phyloP scores from a whole-genome alignment of 2,329 filamentous ascomycete genomes.

The Claviceps fusiformis region DNA sequence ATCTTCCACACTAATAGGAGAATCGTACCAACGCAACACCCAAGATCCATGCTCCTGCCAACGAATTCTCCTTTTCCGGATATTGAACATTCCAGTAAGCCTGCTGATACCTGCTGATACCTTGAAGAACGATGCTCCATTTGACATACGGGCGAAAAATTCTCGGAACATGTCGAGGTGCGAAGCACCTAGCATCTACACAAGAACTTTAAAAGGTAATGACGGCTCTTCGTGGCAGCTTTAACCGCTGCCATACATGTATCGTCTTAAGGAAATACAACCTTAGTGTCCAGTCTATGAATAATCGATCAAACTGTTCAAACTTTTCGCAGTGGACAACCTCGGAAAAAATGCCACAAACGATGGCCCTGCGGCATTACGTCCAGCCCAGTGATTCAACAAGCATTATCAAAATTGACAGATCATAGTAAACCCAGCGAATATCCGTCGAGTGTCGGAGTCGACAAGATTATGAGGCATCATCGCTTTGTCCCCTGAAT shows the following conservation, averaged over 20 bases:
- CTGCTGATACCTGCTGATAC: not conserved
- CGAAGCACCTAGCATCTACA: not conserved
- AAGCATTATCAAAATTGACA: not conserved
- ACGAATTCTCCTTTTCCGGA: not conserved
- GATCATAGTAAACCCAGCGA: not conserved
- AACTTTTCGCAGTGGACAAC: not conserved
- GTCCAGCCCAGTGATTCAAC: not conserved
- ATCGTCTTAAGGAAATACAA: not conserved
- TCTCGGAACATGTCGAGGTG: not conserved
- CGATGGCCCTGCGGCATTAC: not conserved
- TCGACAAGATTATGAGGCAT: not conserved
- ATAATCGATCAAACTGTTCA: not conserved
- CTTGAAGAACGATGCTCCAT: not conserved
- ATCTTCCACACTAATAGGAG: not conserved
- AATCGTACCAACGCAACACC: not conserved
- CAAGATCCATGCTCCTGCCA: not conserved
- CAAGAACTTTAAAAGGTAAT: not conserved
- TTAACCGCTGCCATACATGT: not conserved
- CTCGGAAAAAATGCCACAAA: not conserved
- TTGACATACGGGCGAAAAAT: not conserved
- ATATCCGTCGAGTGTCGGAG: not conserved
- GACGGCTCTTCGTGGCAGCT: not conserved
- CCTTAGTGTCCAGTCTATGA: not conserved
- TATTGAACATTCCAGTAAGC: not conserved
- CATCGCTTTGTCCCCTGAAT: not conserved